These are phyloP conservation scores for Pseudocercospora macadamiae DNA, from an alignment of 2,329 filamentous ascomycete species.

Conservation along the genomic window DNA sequence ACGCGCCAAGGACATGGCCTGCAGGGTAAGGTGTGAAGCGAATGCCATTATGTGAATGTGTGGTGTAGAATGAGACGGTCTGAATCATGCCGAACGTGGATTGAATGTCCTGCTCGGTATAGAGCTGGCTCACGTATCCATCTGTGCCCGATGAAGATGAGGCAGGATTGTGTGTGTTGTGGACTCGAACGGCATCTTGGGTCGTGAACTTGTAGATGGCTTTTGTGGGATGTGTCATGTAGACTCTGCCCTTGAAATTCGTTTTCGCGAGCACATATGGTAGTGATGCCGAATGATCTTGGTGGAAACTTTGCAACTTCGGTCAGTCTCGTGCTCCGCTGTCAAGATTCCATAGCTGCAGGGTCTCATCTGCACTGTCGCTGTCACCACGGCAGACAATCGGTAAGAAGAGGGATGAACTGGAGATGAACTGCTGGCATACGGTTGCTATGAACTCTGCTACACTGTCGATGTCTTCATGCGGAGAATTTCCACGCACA, in stretches of 20 bases:
- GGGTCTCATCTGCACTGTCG: background rate
- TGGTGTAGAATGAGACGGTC: conserved; percentile 97
- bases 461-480: conserved; percentile 12
- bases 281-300: conserved; percentile 97
- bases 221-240: conserved; percentile 99
- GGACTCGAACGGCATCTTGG: conserved; percentile 91
- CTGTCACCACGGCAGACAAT: conserved; percentile 25
- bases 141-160: conserved; percentile 35
- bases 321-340: background rate
- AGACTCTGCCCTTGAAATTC: conserved; percentile 93
- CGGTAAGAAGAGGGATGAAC: conserved; percentile 14
- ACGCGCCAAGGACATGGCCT: conserved; percentile 94
- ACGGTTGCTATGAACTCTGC: conserved; percentile 39
- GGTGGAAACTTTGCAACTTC: conserved; percentile 74
- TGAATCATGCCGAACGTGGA: conserved; percentile 94
- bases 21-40: conserved; percentile 96
- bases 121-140: conserved; percentile 67
- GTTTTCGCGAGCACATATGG: conserved; percentile 98
- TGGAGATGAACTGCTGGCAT: conserved; percentile 32
- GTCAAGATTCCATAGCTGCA: background rate
- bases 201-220: conserved; percentile 99
- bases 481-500: conserved; percentile 6
- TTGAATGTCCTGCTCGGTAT: conserved; percentile 92
- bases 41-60: conserved; percentile 94
- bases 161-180: conserved; percentile 44